These are phyloP conservation scores for Didymella arachidicola DNA, from an alignment of 2,329 filamentous ascomycete species.

Conservation along the genomic window DNA sequence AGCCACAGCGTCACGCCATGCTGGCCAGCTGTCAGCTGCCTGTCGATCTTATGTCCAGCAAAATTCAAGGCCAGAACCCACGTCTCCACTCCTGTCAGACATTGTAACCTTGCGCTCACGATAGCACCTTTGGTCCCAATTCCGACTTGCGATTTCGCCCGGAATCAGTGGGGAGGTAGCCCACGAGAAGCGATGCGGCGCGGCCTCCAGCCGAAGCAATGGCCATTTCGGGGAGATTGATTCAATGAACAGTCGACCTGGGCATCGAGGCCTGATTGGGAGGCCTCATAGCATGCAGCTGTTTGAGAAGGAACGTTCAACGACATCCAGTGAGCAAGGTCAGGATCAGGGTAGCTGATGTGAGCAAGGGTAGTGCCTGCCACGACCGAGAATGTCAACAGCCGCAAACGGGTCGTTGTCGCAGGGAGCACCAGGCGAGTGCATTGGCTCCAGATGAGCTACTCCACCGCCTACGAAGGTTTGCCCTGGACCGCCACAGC, in stretches of 20 bases:
- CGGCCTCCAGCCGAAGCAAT: constrained; percentile 5
- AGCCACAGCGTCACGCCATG: neutral
- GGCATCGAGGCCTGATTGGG: constrained; percentile 15
- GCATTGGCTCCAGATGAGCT: constrained; percentile 14
- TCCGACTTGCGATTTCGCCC: neutral
- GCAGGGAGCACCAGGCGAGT: constrained; percentile 18
- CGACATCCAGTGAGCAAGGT: constrained; percentile 6
- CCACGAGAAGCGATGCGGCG: constrained; percentile 1
- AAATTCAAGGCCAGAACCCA: neutral
- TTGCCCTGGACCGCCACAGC: neutral
- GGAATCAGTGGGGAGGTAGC: neutral
- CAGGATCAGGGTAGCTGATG: constrained; percentile 17
- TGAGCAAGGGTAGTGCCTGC: constrained; percentile 16
- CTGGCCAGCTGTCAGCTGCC: neutral
- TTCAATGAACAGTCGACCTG: constrained; percentile 15
- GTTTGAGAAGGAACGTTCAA: constrained; percentile 5
- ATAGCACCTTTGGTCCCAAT: neutral
- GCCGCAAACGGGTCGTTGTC: constrained; percentile 22
- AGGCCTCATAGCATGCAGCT: constrained; percentile 8
- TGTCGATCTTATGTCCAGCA: neutral
- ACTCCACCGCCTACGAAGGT: constrained; percentile 8
- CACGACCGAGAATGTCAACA: constrained; percentile 18
- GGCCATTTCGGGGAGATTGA: constrained; percentile 10
- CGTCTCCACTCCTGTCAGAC: neutral
- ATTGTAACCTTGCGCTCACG: neutral